phyloP scores from a whole-genome alignment of 306 rosid species.

The Sindora glabra region DNA sequence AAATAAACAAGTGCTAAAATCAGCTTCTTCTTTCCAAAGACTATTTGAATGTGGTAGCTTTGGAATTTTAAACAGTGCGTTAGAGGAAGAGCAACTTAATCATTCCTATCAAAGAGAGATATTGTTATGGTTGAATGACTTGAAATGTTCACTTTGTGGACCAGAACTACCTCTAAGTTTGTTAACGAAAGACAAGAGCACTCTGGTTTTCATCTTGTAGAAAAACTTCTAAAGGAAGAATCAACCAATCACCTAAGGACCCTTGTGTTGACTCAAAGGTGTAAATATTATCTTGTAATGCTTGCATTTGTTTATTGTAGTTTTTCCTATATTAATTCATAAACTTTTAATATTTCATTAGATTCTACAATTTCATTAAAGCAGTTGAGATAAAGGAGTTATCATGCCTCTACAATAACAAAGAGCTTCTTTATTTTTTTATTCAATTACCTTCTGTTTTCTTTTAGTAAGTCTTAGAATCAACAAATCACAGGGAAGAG shows the following conservation, averaged over 20 bases:
- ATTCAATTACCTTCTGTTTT: no score
- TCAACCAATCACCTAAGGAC: conserved; percentile 36
- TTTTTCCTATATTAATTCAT: no score
- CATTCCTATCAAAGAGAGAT: conserved; percentile 26
- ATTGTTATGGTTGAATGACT: conserved; percentile 64
- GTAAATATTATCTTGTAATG: background rate
- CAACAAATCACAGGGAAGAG: conserved; percentile 26
- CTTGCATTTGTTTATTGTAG: no score
- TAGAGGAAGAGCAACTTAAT: conserved; percentile 16
- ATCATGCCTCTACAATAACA: background rate
- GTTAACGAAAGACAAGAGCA: conserved; percentile 82
- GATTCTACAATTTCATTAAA: background rate
- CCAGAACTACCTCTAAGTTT: conserved; percentile 67
- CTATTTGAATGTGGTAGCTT: conserved; percentile 17
- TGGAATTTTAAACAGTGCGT: conserved; percentile 13
- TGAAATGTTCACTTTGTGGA: conserved; percentile 80
- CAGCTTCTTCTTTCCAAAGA: conserved; percentile 27
- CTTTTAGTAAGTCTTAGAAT: conserved; percentile 38
- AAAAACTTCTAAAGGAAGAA: conserved; percentile 80
- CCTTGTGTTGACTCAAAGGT: conserved; percentile 38
- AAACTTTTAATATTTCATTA: background rate
- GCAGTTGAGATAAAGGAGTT: background rate
- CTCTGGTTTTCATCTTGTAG: conserved; percentile 82
- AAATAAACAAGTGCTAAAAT: conserved; percentile 5
- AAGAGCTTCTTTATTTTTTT: background rate